Percentiles rank a stretch among this genome's conserved stretches.
Conservation (phyloP, 805 yeast species). For the Metschnikowia anglica region DNA sequence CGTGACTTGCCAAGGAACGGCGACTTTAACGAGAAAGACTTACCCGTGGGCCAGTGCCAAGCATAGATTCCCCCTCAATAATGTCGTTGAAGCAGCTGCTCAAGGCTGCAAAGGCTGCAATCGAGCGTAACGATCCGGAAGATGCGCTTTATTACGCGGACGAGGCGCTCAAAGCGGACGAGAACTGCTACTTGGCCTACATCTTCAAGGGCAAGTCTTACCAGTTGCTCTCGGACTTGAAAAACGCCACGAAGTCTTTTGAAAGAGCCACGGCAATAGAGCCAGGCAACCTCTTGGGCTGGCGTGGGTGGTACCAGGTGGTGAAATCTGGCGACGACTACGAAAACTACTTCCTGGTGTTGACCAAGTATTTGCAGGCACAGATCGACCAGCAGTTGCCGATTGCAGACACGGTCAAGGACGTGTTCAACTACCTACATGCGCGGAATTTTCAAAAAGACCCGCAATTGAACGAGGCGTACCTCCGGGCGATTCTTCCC, state of each 20-base stretch:
- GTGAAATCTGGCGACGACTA: constrained; percentile 39
- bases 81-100: constrained; percentile 31
- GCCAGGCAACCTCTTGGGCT: constrained; percentile 58
- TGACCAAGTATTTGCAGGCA: constrained; percentile 45
- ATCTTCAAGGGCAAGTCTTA: constrained; percentile 72
- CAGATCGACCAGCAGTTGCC: constrained; percentile 45
- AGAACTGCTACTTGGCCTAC: constrained; percentile 60
- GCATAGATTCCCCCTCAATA: background rate
- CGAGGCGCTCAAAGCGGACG: constrained; percentile 56
- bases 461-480: constrained; percentile 43
- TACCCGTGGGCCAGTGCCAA: no score
- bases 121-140: constrained; percentile 58
- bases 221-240: constrained; percentile 41
- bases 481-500: constrained; percentile 53
- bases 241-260: constrained; percentile 46
- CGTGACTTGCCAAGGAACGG: no score
- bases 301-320: constrained; percentile 74
- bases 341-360: constrained; percentile 45
- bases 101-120: constrained; percentile 45
- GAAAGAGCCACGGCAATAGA: constrained; percentile 49
- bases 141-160: constrained; percentile 57
- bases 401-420: constrained; percentile 48
- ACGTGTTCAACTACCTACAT: constrained; percentile 46
- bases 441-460: constrained; percentile 30
- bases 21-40: no score